Evolutionary conservation across 108 stramenopile genomes (phyloP), one percentile per base, ranked within the genome.

Genomic region (Nitzschia palea): DNA sequence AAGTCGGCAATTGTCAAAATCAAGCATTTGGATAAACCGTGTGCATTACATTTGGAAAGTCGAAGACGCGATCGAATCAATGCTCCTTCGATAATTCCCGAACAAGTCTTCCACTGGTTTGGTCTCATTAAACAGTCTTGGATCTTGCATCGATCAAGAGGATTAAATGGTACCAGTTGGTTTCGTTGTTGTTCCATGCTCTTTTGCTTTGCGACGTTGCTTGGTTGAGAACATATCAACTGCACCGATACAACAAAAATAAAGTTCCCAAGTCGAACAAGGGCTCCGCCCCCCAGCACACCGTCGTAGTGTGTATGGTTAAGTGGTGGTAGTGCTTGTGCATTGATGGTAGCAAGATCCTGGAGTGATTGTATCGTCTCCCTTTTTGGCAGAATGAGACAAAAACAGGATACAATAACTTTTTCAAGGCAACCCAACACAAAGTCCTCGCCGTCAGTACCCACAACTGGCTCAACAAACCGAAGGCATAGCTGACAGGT

Each of bases 321-420:
- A 3, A 62, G 6, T 40, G 58, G 58, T 2, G 62, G 37, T 44
- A 62, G 18, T 12, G 62, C 4, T 44, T 44, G 27, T 12, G 17
- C 22, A 26, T 30, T 62, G 62, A 40, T 48, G 4, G 47, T n/a
- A n/a, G n/a, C 22, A 28, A 8, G 4, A 40, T 18, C 18, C 10
- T 47, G 2, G 34, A 44, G 30, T 12, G 14, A 22, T 14, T 3
- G 4, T 28, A 29, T 3, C 23, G 5, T 45, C 15, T 62, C 30
- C 31, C 65, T 5, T 8, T 48, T 4, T 18, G 55, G 17, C 8
- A 18, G 22, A 28, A 80, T 74, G 33, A 87, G n/a, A 64, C 84
- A 88, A 36, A 86, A 53, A 44, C 82, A 81, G 2, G 87, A 84
- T 20, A 88, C 77, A 27, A 80, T 42, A 17, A 69, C 71, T 4